Percentiles rank a stretch among this genome's conserved stretches.
Evolutionary conservation across 257 asterid species (phyloP).

Genomic region (Solanum corneliomulleri): DNA sequence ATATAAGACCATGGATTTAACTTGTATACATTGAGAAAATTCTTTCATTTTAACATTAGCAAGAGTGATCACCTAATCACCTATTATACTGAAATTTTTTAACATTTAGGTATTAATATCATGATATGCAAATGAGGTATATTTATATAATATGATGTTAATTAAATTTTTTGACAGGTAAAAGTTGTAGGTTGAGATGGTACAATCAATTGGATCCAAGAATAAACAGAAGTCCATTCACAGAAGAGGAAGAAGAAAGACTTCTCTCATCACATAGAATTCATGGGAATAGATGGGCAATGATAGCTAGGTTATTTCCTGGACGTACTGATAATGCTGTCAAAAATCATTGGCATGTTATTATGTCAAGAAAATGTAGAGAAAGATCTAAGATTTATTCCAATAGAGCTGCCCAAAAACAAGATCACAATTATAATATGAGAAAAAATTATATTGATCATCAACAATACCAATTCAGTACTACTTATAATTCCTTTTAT

Average conservation of each 20-base stretch:
- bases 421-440: neutral
- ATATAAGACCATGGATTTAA: too few relatives aligned
- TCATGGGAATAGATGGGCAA: constrained; percentile 89
- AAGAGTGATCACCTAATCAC: too few relatives aligned
- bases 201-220: constrained; percentile 86
- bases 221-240: constrained; percentile 70
- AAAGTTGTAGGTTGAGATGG: constrained; percentile 95
- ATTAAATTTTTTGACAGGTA: constrained; percentile 27
- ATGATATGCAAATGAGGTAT: neutral
- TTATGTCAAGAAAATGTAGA: constrained; percentile 70
- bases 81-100: neutral
- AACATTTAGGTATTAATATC: neutral
- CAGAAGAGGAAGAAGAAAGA: constrained; percentile 79
- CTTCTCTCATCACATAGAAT: constrained; percentile 64
- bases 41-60: too few relatives aligned
- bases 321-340: constrained; percentile 92
- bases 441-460: constrained; percentile 3
- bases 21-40: too few relatives aligned
- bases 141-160: neutral
- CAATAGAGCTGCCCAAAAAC: neutral
- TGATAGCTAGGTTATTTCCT: constrained; percentile 70
- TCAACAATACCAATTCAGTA: constrained; percentile 12
- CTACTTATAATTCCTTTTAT: constrained; percentile 3
- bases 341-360: constrained; percentile 92
- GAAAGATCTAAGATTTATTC: constrained; percentile 45